Evolutionary conservation across 768 basidiomycete species (phyloP).

Genomic region (Tulasnella sp.): DNA sequence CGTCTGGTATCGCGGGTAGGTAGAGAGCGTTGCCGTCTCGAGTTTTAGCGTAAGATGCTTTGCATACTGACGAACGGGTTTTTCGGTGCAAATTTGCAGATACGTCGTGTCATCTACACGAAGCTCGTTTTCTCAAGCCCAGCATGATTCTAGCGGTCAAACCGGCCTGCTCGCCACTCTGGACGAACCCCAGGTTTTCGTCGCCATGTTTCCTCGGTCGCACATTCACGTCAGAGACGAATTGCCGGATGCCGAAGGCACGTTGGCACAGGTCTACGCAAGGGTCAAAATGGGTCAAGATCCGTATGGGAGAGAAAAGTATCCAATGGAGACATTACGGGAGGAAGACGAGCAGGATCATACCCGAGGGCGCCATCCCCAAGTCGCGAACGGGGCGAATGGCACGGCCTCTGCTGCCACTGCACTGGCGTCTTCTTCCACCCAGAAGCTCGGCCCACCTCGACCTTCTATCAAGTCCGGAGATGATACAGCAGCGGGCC

Average conservation of each 20-base stretch:
- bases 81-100: conserved; percentile 47
- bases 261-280: conserved; percentile 73
- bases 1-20: conserved; percentile 93
- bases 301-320: conserved; percentile 14
- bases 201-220: conserved; percentile 91
- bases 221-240: conserved; percentile 87
- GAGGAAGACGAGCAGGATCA: conserved; percentile 61
- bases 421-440: not conserved
- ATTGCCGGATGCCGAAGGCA: conserved; percentile 83
- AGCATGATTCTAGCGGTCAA: conserved; percentile 50
- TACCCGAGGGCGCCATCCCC: conserved; percentile 21
- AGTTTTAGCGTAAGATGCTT: not conserved
- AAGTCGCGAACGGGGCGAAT: not conserved
- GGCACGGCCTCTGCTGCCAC: not conserved
- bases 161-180: conserved; percentile 13
- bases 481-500: conserved; percentile 87
- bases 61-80: not conserved
- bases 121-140: conserved; percentile 70
- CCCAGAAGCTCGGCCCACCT: conserved; percentile 75
- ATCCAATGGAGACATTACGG: conserved; percentile 57
- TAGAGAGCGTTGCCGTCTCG: conserved; percentile 39
- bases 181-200: conserved; percentile 62
- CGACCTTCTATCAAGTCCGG: conserved; percentile 94
- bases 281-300: conserved; percentile 51
- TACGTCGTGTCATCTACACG: conserved; percentile 86